Evolutionary conservation across 352 stramenopile genomes (phyloP), one percentile per base, ranked within the genome.

Genomic region (Albugo candida): DNA sequence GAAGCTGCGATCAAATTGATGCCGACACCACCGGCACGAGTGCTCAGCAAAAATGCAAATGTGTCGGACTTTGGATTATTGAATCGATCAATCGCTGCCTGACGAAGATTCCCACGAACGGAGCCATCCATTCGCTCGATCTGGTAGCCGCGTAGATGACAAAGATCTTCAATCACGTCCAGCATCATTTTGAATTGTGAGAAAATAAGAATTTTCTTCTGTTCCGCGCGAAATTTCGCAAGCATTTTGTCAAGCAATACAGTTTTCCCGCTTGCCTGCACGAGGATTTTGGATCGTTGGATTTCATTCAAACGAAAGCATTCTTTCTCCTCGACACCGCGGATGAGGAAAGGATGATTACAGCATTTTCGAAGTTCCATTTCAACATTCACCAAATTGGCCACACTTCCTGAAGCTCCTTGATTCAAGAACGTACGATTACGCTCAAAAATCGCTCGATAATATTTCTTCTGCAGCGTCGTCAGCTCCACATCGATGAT

Each of bases 401-500:
- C 87, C 44, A 97, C 91, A 2, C 79, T 96, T 8, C 95, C 76
- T 24, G 93, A 70, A 2, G 71, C 57, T 5, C 74, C 79, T 64
- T 81, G 83, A 52, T 87, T 93, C 40, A 95, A 65, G 49, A 93
- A 95, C 16, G 74, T 72, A 11, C 84, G 75, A 50, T 99, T 99
- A 36, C 95, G 86, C 65, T 99, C 95, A 56, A 99, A 99, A 51
- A 99, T 99, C 35, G 96, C 96, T 38, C 79, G 74, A 56, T 92
- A 89, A 52, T 89, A 92, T 44, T 91, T 89, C 62, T 99, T 99
- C 62, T 99, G 96, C 61, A 99, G 83, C 13, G 87, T 97, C 35
- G 95, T 99, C n/a, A 99, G 73, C 61, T 99, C 96, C 14, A 99
- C 95, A 72, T 99, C 95, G 55, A 99, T 95, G 36, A 99, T 93